Evolutionary conservation across 2,329 filamentous ascomycete species (phyloP).

Genomic region (Colletotrichum nymphaeae): DNA sequence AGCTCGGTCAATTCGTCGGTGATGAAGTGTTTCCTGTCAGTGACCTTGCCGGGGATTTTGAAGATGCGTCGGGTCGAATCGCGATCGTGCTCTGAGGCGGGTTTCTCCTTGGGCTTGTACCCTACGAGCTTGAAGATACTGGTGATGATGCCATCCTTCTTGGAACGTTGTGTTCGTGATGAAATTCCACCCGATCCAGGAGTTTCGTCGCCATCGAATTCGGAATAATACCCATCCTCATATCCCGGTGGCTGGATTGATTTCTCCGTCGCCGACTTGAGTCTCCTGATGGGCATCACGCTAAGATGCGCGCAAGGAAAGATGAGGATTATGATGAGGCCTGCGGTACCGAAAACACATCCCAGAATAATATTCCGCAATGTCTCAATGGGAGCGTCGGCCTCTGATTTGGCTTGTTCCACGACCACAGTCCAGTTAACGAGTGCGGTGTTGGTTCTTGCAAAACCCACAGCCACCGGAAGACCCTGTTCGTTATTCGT

Average conservation of each 20-base stretch:
- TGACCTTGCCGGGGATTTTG: conserved; percentile 87
- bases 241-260: conserved; percentile 76
- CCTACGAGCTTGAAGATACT: conserved; percentile 35
- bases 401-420: conserved; percentile 80
- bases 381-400: conserved; percentile 78
- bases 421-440: conserved; percentile 87
- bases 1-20: conserved; percentile 89
- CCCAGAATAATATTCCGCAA: conserved; percentile 85
- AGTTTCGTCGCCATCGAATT: conserved; percentile 59
- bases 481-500: conserved; percentile 79
- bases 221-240: conserved; percentile 54
- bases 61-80: conserved; percentile 69
- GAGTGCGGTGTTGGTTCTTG: conserved; percentile 73
- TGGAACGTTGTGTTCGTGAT: conserved; percentile 53
- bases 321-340: conserved; percentile 76
- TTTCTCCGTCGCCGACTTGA: conserved; percentile 80
- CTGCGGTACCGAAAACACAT: conserved; percentile 86
- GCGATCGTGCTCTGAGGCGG: conserved; percentile 46
- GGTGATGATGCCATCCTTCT: conserved; percentile 46
- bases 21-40: conserved; percentile 78
- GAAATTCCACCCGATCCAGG: conserved; percentile 52
- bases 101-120: conserved; percentile 38
- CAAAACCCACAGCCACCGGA: conserved; percentile 83
- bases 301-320: conserved; percentile 85
- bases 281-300: conserved; percentile 80